Conservation (phyloP, 148 eudicot species). For the Pharnaceum exiguum region DNA sequence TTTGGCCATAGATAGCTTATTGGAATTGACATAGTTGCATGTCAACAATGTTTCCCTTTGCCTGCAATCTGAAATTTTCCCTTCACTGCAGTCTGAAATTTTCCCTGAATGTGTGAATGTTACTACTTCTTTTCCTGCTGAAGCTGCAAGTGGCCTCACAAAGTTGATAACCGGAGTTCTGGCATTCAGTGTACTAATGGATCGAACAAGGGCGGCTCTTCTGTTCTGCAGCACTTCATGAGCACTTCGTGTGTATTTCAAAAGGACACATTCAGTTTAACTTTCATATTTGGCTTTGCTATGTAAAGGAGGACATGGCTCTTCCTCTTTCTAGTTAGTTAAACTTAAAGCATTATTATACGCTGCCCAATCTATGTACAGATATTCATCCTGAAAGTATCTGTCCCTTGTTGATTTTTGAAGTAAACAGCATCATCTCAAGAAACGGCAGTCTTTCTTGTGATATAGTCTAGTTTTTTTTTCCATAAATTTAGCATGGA, state of each 20-base stretch:
- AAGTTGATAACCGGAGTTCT: constrained; percentile 1
- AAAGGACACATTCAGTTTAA: constrained; percentile 7
- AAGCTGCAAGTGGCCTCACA: constrained; percentile 15
- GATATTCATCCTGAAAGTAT: constrained; percentile 13
- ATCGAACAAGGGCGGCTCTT: not conserved
- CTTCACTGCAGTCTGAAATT: too few relatives aligned
- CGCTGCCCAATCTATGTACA: constrained; percentile 18
- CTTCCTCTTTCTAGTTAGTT: constrained; percentile 7
- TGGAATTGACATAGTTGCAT: constrained; percentile 76
- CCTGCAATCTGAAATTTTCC: constrained; percentile 53
- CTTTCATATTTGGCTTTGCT: constrained; percentile 5
- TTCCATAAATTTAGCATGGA: too few relatives aligned
- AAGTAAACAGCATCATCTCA: too few relatives aligned
- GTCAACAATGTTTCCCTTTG: constrained; percentile 59
- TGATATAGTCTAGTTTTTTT: too few relatives aligned
- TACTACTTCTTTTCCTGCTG: constrained; percentile 10
- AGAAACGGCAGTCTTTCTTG: too few relatives aligned
- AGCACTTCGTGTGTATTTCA: too few relatives aligned
- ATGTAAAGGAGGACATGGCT: constrained; percentile 4
- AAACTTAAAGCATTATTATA: constrained; percentile 11
- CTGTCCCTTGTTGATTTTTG: not conserved
- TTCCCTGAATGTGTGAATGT: constrained; percentile 13
- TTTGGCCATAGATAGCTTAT: constrained; percentile 58
- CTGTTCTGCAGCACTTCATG: not conserved
- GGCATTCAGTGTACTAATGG: not conserved